Percentiles rank a stretch among this genome's conserved stretches.
Conservation (phyloP, 2,329 filamentous ascomycete species). For the Sporothrix mexicana region DNA sequence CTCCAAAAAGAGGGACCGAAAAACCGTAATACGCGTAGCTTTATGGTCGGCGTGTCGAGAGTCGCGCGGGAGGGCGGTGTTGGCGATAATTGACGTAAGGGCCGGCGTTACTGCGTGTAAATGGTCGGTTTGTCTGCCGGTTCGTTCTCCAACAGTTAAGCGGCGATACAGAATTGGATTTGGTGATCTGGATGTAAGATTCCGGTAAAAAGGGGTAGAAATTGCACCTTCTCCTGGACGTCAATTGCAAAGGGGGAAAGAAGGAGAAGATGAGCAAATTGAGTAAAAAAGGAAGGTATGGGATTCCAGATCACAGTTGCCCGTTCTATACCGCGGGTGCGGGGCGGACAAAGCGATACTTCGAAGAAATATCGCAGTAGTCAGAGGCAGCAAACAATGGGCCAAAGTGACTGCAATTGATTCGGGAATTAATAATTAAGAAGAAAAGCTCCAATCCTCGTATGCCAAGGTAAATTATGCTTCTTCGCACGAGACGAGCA, state of each 20-base stretch:
- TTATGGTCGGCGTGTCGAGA: not conserved
- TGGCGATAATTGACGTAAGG: constrained; percentile 3
- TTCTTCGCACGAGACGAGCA: no score
- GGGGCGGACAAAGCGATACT: constrained; percentile 25
- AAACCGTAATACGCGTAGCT: not conserved
- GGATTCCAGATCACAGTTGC: constrained; percentile 14
- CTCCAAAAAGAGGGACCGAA: not conserved
- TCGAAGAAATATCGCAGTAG: constrained; percentile 11
- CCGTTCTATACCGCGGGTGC: constrained; percentile 13
- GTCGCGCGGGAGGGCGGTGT: constrained; percentile 5
- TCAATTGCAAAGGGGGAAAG: not conserved
- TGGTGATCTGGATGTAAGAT: not conserved
- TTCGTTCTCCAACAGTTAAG: not conserved
- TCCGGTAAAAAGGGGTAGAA: not conserved
- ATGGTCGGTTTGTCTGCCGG: not conserved
- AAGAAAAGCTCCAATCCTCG: not conserved
- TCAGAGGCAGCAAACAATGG: not conserved
- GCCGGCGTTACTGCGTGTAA: constrained; percentile 8
- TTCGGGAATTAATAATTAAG: constrained; percentile 25
- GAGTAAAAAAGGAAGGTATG: not conserved
- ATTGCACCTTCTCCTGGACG: not conserved
- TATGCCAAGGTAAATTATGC: not conserved
- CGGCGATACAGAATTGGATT: not conserved
- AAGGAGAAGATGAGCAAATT: not conserved
- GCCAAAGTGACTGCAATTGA: not conserved